phyloP scores from a whole-genome alignment of 305 asterid genomes.

The Solanum chacoense region DNA sequence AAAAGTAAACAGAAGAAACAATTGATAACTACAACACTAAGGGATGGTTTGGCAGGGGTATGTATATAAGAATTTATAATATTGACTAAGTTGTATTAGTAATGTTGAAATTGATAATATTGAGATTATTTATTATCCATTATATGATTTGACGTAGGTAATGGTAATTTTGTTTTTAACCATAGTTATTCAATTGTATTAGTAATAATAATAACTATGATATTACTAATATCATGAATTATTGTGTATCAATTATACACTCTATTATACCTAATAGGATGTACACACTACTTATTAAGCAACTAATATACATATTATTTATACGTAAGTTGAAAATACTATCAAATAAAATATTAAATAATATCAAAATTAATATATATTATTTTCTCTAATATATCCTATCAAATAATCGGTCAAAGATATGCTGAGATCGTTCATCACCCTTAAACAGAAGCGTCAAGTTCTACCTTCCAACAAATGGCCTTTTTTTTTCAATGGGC shows the following conservation, averaged over 20 bases:
- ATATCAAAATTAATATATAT: too few relatives aligned
- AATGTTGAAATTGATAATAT: not conserved
- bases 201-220: too few relatives aligned
- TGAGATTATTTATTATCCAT: not conserved
- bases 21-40: not conserved
- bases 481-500: not conserved
- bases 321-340: not conserved
- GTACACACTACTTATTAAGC: not conserved
- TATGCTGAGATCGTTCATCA: not conserved
- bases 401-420: too few relatives aligned
- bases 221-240: not conserved
- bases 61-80: not conserved
- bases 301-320: too few relatives aligned
- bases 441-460: not conserved
- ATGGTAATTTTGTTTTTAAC: not conserved
- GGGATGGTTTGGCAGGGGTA: not conserved
- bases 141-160: too few relatives aligned
- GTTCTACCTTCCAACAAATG: not conserved
- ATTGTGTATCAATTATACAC: not conserved
- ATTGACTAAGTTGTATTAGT: rapidly evolving
- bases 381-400: too few relatives aligned
- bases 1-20: not conserved
- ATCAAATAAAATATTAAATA: too few relatives aligned
- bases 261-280: too few relatives aligned
- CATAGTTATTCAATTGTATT: not conserved